Evolutionary conservation across 2,329 filamentous ascomycete genomes (phyloP), one percentile per base, ranked within the genome.

Genomic region (Sporothrix dimorphospora): DNA sequence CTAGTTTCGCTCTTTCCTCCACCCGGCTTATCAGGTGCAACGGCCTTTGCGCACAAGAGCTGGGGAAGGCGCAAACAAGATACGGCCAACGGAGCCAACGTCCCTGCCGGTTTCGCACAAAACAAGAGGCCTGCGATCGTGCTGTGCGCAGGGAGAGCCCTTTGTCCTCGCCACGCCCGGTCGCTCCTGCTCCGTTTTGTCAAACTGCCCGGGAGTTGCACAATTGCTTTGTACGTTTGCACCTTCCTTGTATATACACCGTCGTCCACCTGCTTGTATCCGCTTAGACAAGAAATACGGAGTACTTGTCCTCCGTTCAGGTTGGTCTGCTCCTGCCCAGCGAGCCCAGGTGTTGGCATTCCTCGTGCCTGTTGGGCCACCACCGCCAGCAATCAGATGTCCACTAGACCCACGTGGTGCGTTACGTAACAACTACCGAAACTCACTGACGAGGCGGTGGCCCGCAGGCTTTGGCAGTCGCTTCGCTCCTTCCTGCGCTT

Each of bases 371-470:
- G 40, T 47, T 47, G 42, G n/a, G 40, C 19, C 40, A 47, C 65
- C 27, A 38, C 65, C 19, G 65, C 47, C 47, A 69, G 51, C 68
- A 70, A 70, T 70, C 68, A 70, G 55, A 63, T 55, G 69, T 24
- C 57, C 57, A 57, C 53, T 47, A 12, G 45, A 40, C 61, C 45
- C 70, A 71, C 70, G 70, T 71, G 70, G 1, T 57, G 47, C 59
- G 47, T 71, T 71, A 71, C 70, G 59, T 71, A 71, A 71, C 47
- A 8, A 47, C 21, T 19, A 40, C 38, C 27, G 55, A 34, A 30
- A 19, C 19, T 27, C 34, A 16, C 55, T 55, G 49, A 24, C n/a
- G 49, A 53, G 49, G 49, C 49, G 49, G 49, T 53, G 45, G 49
- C 30, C 53, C 53, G 55, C 55, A 59, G 30, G 24, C 16, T n/a